Conservation (phyloP, 2,329 filamentous ascomycete species). For the Ophiocordyceps polyrhachis-furcata region DNA sequence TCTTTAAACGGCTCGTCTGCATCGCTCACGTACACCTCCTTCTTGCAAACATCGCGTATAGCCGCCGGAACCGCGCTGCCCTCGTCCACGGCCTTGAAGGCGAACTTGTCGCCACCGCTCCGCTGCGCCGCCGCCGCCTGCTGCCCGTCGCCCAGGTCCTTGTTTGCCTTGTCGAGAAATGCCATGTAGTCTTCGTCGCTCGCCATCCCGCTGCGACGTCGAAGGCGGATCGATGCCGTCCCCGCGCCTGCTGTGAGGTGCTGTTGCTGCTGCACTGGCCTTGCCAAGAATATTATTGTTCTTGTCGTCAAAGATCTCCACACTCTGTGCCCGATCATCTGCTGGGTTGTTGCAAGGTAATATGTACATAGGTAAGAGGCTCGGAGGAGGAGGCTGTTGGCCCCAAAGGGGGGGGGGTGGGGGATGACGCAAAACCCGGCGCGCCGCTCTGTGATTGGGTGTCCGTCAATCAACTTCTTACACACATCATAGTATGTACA, state of each 20-base stretch:
- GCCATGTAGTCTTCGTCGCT: constrained; percentile 68
- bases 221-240: not conserved
- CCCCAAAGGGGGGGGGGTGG: no score
- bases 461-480: no score
- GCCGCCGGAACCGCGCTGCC: constrained; percentile 40
- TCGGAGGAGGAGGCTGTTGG: no score
- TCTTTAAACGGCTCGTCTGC: constrained; percentile 73
- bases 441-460: no score
- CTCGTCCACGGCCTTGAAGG: constrained; percentile 33
- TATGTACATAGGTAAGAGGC: no score
- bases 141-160: constrained; percentile 42
- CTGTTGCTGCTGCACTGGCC: not conserved
- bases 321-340: not conserved
- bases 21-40: constrained; percentile 57
- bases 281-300: not conserved
- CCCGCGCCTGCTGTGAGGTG: not conserved
- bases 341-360: not conserved
- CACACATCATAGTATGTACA: no score
- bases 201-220: constrained; percentile 31
- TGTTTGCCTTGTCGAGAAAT: constrained; percentile 77
- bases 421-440: no score
- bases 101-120: constrained; percentile 7
- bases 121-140: constrained; percentile 1
- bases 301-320: not conserved
- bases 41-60: constrained; percentile 29